Evolutionary conservation across 1,284 basidiomycete species (phyloP).

Genomic region (Sporisorium exsertum): DNA sequence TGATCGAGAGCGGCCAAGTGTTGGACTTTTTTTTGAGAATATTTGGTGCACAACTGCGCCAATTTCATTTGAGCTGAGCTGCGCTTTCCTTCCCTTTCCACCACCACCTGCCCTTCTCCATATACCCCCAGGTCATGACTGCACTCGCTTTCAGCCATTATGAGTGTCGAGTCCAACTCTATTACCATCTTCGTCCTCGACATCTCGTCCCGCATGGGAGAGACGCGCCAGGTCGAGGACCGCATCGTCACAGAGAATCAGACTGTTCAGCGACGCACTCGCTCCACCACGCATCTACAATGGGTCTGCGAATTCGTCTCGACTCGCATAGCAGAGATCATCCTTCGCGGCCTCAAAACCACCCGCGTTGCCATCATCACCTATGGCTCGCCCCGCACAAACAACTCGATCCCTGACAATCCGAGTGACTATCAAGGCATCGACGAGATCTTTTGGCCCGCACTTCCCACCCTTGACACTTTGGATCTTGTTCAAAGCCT

Average conservation of each 20-base stretch:
- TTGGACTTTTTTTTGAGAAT: conserved; percentile 17
- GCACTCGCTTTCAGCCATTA: conserved; percentile 4
- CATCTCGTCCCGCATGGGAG: conserved; percentile 85
- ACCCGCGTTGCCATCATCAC: conserved; percentile 87
- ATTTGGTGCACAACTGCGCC: conserved; percentile 4
- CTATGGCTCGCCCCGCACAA: conserved; percentile 74
- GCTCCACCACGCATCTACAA: conserved; percentile 75
- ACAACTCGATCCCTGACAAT: conserved; percentile 77
- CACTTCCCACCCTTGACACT: conserved; percentile 80
- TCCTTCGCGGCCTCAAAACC: conserved; percentile 88
- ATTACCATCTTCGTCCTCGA: conserved; percentile 79
- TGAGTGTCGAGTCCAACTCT: conserved; percentile 49
- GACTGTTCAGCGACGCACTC: conserved; percentile 72
- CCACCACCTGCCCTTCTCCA: conserved; percentile 1
- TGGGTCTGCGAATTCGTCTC: conserved; percentile 87
- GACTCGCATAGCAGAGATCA: conserved; percentile 89
- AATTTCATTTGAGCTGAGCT: conserved; percentile 1
- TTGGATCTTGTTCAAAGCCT: conserved; percentile 78
- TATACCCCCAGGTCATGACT: conserved; percentile 16
- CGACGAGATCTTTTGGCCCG: conserved; percentile 81
- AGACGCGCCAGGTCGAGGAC: conserved; percentile 65
- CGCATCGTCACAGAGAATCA: conserved; percentile 30
- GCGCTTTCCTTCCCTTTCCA: conserved; percentile 2
- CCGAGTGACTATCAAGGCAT: conserved; percentile 80
- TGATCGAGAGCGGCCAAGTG: conserved; percentile 12